Base-by-base conservation (phyloP, 768 basidiomycete species). In the Termitomyces sp. region DNA sequence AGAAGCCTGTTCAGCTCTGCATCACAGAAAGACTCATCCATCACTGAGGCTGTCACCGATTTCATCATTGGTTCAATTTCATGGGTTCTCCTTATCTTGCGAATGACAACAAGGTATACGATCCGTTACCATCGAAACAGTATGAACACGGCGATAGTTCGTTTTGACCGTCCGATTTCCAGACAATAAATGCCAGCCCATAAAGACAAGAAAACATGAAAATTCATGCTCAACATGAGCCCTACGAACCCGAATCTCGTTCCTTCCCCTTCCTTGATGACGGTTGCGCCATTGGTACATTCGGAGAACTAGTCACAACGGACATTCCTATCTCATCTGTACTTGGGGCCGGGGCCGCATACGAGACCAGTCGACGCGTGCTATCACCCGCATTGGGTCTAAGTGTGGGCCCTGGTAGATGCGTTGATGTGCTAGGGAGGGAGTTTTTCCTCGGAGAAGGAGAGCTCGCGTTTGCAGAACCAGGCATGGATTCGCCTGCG, bases 401-500 rank as follows among this genome's bases (percentile, higher is more conserved):
- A 3, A 53, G 53, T 5, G 24, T 6, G 37, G 53, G 56, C 17
- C 44, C 44, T 19, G 21, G 10, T 1, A 53, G 37, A 44, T 55
- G 30, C 14, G 51, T 60, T 35, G 59, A 56, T 30, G 59, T 58
- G 9, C 38, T 41, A 1, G 56, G 59, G 10, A 58, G 51, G 1
- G 59, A 60, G 12, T 44, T 46, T 15, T 60, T 60, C n/a, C 59
- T 56, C 14, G 41, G 30, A 1, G 53, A 30, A 28, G 54, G 53
- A 8, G 53, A 60, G 40, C 12, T 21, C 7, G 50, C 21, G 38
- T 44, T 35, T n/a, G 66, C 50, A 24, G 58, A 8, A 52, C 60
- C 51, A 26, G 66, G 57, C 9, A 66, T 62, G 2, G 70, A 63
- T 47, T 74, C 71, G 15, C 78, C 78, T 6, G 76, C 61, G 1